Base-by-base conservation (phyloP, 192 early-diverging fungal genomes). In the Endogone sp. region DNA sequence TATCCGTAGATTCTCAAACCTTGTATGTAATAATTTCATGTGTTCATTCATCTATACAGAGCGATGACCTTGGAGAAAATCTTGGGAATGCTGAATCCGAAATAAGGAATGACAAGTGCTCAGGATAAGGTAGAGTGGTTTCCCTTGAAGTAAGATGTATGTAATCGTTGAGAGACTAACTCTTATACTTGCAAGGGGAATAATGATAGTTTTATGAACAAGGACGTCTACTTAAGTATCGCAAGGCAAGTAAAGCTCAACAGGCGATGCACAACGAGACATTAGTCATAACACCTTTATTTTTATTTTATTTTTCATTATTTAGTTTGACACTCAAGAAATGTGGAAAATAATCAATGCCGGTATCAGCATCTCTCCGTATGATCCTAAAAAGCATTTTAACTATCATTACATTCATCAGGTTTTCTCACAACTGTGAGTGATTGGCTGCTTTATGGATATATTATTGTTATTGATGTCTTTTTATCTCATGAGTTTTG, bases 371-470 rank as follows among this genome's bases (percentile, higher is more conserved):
- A 2, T 64, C 28, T 64, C 63, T 26, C 63, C 28, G 21, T 64
- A 64, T 64, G 63, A 64, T 64, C 63, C 63, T 64, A 64, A 64
- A 30, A 64, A 2, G 28, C 63, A 64, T 64, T 64, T 64, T 29
- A 64, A 64, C 63, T 30, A 64, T 30, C 2, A 64, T 64, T 64
- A 64, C 2, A 29, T 64, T 64, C 63, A 64, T 64, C 63, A 2
- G 2, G 63, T 2, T 26, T 64, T 64, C 2, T 22, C 63, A 64
- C 63, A 64, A 64, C 28, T 64, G 1, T 49, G 37, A 49, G 37
- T 49, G 37, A 49, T 49, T 49, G 37, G 37, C 37, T 49, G 1
- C 37, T 49, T 49, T 49, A 0, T 49, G 37, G 37, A 49, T 49
- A 29, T 29, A 64, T 64, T 26, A 64, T 26, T 64, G 44, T n/a